Percentiles rank a stretch among this genome's conserved stretches.
Evolutionary conservation across 768 basidiomycete genomes (phyloP).

Genomic region (Dioszegia hungarica): DNA sequence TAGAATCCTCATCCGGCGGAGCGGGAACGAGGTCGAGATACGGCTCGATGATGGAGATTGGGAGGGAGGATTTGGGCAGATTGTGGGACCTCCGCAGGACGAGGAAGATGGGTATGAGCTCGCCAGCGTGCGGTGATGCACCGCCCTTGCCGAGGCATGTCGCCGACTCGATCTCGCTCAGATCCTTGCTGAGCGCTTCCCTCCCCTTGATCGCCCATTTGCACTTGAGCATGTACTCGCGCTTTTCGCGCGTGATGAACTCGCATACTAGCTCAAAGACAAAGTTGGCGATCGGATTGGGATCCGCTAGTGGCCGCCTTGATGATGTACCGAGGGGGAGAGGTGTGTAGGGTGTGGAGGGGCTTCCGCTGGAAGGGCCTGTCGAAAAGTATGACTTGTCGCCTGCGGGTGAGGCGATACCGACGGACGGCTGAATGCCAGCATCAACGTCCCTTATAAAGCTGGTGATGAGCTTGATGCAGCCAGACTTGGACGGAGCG

Average conservation of each 20-base stretch:
- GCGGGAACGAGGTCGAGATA: slow-evolving; percentile 35
- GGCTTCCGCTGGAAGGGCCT: too few relatives aligned
- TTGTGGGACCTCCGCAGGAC: slow-evolving; percentile 29
- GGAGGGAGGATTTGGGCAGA: slow-evolving; percentile 27
- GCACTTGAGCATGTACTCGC: slow-evolving; percentile 41
- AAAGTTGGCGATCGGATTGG: slow-evolving; percentile 29
- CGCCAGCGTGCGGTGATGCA: slow-evolving; percentile 15
- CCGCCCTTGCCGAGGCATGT: slow-evolving; percentile 20
- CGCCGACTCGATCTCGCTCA: slow-evolving; percentile 44
- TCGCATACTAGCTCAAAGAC: slow-evolving; percentile 44
- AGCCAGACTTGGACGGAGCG: slow-evolving; percentile 40
- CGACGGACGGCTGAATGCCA: background rate
- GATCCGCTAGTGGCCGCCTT: slow-evolving; percentile 17
- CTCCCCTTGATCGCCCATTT: slow-evolving; percentile 46
- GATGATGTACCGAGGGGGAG: background rate
- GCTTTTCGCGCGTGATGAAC: slow-evolving; percentile 42
- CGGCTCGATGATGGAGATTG: slow-evolving; percentile 25
- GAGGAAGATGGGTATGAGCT: slow-evolving; percentile 31
- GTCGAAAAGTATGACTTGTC: slow-evolving; percentile 20
- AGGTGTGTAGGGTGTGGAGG: slow-evolving; percentile 1
- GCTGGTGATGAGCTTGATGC: slow-evolving; percentile 28
- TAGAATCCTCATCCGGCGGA: slow-evolving; percentile 36
- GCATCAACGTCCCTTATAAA: slow-evolving; percentile 29
- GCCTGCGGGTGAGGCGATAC: background rate
- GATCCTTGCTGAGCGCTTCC: slow-evolving; percentile 41